These are phyloP conservation scores for Vitis amurensis DNA, from an alignment of 164 flowering plant species.

Conservation along the genomic window DNA sequence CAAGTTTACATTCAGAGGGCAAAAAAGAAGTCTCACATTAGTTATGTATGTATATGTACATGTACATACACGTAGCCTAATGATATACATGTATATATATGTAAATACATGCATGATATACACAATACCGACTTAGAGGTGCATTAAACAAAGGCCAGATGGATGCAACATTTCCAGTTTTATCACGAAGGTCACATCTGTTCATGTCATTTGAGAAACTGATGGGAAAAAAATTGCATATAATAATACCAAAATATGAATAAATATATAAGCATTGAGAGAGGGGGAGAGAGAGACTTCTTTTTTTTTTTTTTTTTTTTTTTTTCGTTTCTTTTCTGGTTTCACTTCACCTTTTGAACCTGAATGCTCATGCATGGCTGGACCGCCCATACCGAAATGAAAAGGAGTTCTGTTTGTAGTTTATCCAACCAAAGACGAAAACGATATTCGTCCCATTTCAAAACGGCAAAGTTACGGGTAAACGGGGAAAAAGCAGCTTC, in stretches of 20 bases:
- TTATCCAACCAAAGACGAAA: constrained; percentile 19
- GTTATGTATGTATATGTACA: no score
- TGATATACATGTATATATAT: no score
- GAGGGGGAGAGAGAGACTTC: not conserved
- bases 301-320: not conserved
- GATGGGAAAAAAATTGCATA: not conserved
- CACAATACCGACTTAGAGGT: not conserved
- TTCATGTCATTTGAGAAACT: constrained; percentile 6
- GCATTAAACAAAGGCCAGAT: constrained; percentile 15
- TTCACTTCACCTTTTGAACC: constrained; percentile 9
- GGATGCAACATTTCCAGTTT: constrained; percentile 20
- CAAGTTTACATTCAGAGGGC: no score
- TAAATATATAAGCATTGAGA: not conserved
- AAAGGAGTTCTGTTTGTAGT: not conserved
- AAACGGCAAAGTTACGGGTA: constrained; percentile 31
- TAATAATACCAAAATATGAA: not conserved
- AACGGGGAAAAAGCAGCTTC: constrained; percentile 32
- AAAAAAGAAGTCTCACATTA: no score
- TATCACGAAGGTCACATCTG: constrained; percentile 21
- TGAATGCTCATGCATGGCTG: constrained; percentile 30
- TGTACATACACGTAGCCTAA: no score
- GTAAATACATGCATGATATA: no score
- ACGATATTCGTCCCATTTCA: constrained; percentile 10
- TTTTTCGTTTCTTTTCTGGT: no score
- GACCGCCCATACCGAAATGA: constrained; percentile 15